Evolutionary conservation across 1,139 yeast genomes (phyloP).

Genomic region (Diutina sp.): DNA sequence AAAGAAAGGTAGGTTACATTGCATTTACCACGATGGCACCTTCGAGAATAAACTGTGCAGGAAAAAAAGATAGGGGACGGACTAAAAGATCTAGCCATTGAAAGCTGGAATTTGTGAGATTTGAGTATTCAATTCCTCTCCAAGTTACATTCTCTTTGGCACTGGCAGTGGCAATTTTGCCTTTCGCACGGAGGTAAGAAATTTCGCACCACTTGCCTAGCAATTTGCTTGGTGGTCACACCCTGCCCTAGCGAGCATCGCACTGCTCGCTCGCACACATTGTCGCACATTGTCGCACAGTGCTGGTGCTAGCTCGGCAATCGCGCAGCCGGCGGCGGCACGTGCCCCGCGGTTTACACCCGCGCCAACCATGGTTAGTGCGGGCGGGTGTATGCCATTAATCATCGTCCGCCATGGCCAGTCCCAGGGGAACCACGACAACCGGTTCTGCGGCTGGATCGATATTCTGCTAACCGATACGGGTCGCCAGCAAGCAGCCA

Average conservation of each 20-base stretch:
- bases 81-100: too few species aligned
- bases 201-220: too few species aligned
- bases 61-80: too few species aligned
- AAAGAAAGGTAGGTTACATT: constrained; percentile 1
- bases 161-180: too few species aligned
- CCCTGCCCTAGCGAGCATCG: too few species aligned
- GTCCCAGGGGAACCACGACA: constrained; percentile 57
- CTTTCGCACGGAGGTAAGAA: too few species aligned
- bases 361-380: background rate
- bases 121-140: too few species aligned
- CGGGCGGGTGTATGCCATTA: constrained; percentile 9
- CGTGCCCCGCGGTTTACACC: background rate
- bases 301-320: background rate
- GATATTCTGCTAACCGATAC: constrained; percentile 51
- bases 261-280: too few species aligned
- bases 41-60: background rate
- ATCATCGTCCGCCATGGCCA: constrained; percentile 65
- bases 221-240: too few species aligned
- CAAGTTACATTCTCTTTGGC: too few species aligned
- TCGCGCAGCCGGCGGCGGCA: background rate
- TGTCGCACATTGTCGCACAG: too few species aligned
- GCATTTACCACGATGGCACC: background rate
- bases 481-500: constrained; percentile 50
- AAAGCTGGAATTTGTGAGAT: too few species aligned
- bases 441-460: constrained; percentile 77